phyloP scores from a whole-genome alignment of 129 eudicot species.

The Gnaphalium uliginosum region DNA sequence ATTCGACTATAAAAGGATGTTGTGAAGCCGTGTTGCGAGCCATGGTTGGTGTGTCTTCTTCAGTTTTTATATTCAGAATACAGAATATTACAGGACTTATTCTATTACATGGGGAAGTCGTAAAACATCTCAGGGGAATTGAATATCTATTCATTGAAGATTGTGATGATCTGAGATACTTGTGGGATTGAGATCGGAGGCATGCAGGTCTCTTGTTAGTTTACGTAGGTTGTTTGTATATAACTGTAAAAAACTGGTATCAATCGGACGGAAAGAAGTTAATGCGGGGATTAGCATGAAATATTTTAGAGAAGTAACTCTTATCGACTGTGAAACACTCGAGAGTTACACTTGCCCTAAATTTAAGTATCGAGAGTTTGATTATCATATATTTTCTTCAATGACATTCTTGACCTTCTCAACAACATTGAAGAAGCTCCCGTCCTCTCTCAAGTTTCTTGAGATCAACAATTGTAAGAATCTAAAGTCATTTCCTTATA shows the following conservation, averaged over 20 bases:
- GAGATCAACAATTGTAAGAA: neutral
- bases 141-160: neutral
- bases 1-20: neutral
- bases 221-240: neutral
- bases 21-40: neutral
- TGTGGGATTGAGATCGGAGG: slow-evolving; percentile 3
- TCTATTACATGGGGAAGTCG: no score
- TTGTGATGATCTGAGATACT: neutral
- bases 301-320: neutral
- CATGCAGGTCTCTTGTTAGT: neutral
- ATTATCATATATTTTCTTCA: neutral
- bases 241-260: neutral
- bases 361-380: neutral
- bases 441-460: neutral
- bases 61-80: neutral
- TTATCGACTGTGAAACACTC: neutral
- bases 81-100: no score
- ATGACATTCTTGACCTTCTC: neutral
- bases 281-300: neutral
- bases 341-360: slow-evolving; percentile 1
- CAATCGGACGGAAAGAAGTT: neutral
- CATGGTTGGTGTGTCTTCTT: neutral
- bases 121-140: no score
- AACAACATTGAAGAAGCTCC: neutral
- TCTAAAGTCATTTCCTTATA: neutral